Evolutionary conservation across 2,329 filamentous ascomycete genomes (phyloP), one percentile per base, ranked within the genome.

Genomic region (Knufia fluminis): DNA sequence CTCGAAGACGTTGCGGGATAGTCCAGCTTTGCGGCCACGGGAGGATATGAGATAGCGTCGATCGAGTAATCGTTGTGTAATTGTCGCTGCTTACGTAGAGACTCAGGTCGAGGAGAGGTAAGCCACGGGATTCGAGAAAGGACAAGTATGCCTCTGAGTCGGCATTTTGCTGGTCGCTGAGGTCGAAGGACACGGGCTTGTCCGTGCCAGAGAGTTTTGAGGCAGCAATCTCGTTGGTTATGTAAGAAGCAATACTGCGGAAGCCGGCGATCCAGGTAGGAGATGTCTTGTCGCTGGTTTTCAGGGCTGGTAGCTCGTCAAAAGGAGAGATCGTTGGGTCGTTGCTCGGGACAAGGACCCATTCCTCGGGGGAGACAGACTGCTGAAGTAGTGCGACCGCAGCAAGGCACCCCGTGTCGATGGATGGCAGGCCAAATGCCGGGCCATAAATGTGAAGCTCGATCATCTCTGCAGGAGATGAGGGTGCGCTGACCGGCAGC

Each of bases 1-100:
- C 73, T 44, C 89, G 85, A 48, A 88, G 73, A 49, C 79, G 73
- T 0, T 85, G 82, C 1, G 90, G 90, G 3, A 94, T 74, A 36
- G 85, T 85, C 79, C 92, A 98, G 59, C 90, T 90, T 54, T 89
- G 76, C 16, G 92, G 89, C 74, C 92, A 94, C 35, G 85, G 79
- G 33, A 97, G 78, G 50, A 96, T 77, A 4, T 73, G 71, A 57
- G 83, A 87, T 69, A 89, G 95, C 32, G 87, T 83, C 2, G 88
- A 86, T 14, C 88, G 81, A 3, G 89, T 95, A 43, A 77, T 71
- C 38, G 76, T 72, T 49, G 81, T 75, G 77, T 92, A 98, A 71
- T 97, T 96, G 55, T 88, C 80, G 50, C 84, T 86, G 26, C 89
- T 92, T 55, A 92, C 85, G 66, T 94, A 97, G 59, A 97, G 82